Conservation (phyloP, 345 rosid genomes). For the Cardamine resedifolia region DNA sequence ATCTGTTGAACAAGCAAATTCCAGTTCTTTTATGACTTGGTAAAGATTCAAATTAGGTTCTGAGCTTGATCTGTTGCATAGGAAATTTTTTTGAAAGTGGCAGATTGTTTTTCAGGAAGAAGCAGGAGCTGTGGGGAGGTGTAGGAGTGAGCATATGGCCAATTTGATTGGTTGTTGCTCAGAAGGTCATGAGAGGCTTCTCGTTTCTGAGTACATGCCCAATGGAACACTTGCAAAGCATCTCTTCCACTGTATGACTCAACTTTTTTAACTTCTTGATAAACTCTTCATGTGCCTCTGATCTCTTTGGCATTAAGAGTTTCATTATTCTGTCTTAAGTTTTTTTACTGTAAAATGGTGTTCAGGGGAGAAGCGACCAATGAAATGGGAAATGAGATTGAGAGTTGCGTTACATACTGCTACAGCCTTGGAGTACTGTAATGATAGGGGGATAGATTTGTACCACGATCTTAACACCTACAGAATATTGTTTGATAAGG, state of each 20-base stretch:
- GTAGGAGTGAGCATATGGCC: constrained; percentile 84
- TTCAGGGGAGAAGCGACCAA: constrained; percentile 93
- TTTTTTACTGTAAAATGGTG: neutral
- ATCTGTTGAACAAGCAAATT: neutral
- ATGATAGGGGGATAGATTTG: constrained; percentile 74
- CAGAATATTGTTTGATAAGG: constrained; percentile 88
- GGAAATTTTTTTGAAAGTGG: neutral
- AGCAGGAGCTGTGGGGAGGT: constrained; percentile 78
- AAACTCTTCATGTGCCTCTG: neutral
- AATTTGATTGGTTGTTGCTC: constrained; percentile 91
- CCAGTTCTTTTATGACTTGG: neutral
- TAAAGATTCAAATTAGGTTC: constrained; percentile 8
- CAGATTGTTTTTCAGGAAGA: constrained; percentile 59
- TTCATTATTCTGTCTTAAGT: neutral
- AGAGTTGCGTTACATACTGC: constrained; percentile 86
- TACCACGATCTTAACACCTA: constrained; percentile 97
- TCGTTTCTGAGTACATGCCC: constrained; percentile 92
- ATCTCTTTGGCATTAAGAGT: neutral
- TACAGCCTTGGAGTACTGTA: constrained; percentile 81
- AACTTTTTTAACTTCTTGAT: neutral
- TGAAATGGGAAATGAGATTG: constrained; percentile 98
- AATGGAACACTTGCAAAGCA: constrained; percentile 91
- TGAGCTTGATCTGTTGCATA: neutral
- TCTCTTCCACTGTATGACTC: constrained; percentile 81
- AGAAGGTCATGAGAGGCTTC: constrained; percentile 85